Evolutionary conservation across 73 alveolate genomes (phyloP), one percentile per base, ranked within the genome.

Genomic region (Uronychia binucleata): DNA sequence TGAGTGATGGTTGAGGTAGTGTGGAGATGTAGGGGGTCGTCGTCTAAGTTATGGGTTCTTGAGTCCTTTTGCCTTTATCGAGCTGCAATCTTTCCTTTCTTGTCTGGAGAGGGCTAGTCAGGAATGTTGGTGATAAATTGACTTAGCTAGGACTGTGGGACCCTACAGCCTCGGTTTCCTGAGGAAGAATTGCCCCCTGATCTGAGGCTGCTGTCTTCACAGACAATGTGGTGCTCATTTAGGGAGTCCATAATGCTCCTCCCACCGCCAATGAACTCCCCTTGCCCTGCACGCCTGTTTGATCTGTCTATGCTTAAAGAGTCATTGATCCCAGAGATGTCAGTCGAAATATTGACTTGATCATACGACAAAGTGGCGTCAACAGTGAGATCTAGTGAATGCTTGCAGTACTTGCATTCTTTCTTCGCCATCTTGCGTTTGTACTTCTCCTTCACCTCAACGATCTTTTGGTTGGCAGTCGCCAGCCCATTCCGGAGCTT

Each of bases 381-480:
- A 46, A 46, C 67, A 46, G 67, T 46, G 5, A 46, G 19, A 19
- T 46, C 67, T 19, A 46, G 19, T 5, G 67, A 19, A 46, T 46
- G 5, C n/a, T 46, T 46, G 67, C 67, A 46, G 67, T 46, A 46
- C 19, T 46, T 46, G 67, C 67, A 46, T 46, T 46, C 67, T 19
- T 46, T 46, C 67, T 46, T 46, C 67, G 67, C 67, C 67, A 46
- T 46, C 19, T 46, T 46, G 67, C 19, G 5, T 19, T 59, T 81
- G 31, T 81, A 59, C 46, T 33, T 81, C 28, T 81, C 88, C 60
- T 81, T 81, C 1, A 59, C 31, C 67, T 57, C 80, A 29, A 59
- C 28, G 11, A 81, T 58, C 76, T 59, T 81, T 31, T 59, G 67
- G 34, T 81, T 81, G 27, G 58, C 26, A 1, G 34, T 30, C 30